phyloP scores from a whole-genome alignment of 1,284 basidiomycete genomes.

The Pterulicium gracile region DNA sequence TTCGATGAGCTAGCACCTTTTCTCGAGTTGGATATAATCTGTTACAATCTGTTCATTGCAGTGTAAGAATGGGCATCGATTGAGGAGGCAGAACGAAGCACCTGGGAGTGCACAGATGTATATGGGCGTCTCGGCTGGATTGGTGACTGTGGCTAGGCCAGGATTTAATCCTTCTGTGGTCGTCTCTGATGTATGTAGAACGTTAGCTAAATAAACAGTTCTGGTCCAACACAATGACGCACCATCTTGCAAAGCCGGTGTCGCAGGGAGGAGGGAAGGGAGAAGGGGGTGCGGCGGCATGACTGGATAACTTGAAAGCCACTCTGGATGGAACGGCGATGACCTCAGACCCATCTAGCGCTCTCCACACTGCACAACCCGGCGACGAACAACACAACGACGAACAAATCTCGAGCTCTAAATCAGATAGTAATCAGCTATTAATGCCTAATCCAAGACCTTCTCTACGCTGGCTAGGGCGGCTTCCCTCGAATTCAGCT shows the following conservation, averaged over 20 bases:
- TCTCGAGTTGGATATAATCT: slow-evolving; percentile 64
- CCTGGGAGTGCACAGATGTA: slow-evolving; percentile 51
- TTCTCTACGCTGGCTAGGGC: slow-evolving; percentile 8
- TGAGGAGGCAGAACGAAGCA: slow-evolving; percentile 13
- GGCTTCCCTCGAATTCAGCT: slow-evolving; percentile 14
- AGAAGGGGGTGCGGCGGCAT: slow-evolving; percentile 19
- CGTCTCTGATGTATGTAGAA: slow-evolving; percentile 24
- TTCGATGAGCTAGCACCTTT: slow-evolving; percentile 58
- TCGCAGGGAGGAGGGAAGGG: slow-evolving; percentile 43
- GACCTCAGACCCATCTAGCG: no score
- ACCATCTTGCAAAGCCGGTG: slow-evolving; percentile 44
- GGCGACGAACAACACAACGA: no score
- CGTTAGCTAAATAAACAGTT: neutral
- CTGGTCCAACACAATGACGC: slow-evolving; percentile 13
- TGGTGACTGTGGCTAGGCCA: slow-evolving; percentile 38
- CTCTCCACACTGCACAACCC: no score
- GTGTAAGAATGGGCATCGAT: neutral
- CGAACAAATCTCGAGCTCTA: no score
- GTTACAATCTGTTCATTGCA: slow-evolving; percentile 47
- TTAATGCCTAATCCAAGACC: slow-evolving; percentile 8
- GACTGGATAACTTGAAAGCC: slow-evolving; percentile 4
- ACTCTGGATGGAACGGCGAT: slow-evolving; percentile 1
- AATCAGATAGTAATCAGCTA: no score
- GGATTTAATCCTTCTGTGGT: slow-evolving; percentile 36
- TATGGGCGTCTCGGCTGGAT: slow-evolving; percentile 49